These are phyloP conservation scores for Marasmius sp. DNA, from an alignment of 1,284 basidiomycete genomes.

Conservation along the genomic window DNA sequence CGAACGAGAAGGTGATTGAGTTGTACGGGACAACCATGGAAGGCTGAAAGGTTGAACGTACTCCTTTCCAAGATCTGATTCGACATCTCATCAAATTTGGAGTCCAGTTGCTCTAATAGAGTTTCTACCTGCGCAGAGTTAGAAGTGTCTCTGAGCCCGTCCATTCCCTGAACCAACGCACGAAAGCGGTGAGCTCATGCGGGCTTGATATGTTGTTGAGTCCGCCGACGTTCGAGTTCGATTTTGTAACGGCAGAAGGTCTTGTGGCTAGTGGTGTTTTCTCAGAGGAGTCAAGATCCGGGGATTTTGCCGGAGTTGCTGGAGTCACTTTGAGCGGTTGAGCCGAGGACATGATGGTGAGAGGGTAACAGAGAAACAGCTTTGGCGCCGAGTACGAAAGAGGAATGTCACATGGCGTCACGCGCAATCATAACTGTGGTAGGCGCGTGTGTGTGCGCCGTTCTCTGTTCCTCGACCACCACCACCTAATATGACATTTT, in stretches of 20 bases:
- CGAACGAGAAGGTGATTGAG: slow-evolving; percentile 8
- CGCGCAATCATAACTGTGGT: not conserved
- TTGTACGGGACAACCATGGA: not conserved
- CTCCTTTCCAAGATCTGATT: slow-evolving; percentile 78
- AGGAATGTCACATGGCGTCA: not conserved
- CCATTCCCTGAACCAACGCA: slow-evolving; percentile 36
- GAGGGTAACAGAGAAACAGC: not conserved
- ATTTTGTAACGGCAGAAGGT: slow-evolving; percentile 28
- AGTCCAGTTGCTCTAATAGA: slow-evolving; percentile 72
- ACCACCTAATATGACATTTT: too few relatives aligned
- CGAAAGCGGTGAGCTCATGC: slow-evolving; percentile 82
- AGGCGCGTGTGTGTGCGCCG: not conserved
- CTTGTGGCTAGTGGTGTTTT: slow-evolving; percentile 45
- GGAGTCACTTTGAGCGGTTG: slow-evolving; percentile 57
- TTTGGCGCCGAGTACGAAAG: not conserved
- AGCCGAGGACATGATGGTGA: slow-evolving; percentile 32
- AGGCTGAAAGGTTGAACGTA: slow-evolving; percentile 35
- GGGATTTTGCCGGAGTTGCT: slow-evolving; percentile 47
- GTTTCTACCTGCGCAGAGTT: slow-evolving; percentile 64
- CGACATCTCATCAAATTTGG: slow-evolving; percentile 85
- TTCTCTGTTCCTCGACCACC: too few relatives aligned
- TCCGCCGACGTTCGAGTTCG: slow-evolving; percentile 36
- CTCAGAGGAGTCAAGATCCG: slow-evolving; percentile 37
- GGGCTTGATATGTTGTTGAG: slow-evolving; percentile 73
- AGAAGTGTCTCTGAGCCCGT: not conserved